These are phyloP conservation scores for Ceratobasidium sp. DNA, from an alignment of 1,284 basidiomycete species.

Conservation along the genomic window DNA sequence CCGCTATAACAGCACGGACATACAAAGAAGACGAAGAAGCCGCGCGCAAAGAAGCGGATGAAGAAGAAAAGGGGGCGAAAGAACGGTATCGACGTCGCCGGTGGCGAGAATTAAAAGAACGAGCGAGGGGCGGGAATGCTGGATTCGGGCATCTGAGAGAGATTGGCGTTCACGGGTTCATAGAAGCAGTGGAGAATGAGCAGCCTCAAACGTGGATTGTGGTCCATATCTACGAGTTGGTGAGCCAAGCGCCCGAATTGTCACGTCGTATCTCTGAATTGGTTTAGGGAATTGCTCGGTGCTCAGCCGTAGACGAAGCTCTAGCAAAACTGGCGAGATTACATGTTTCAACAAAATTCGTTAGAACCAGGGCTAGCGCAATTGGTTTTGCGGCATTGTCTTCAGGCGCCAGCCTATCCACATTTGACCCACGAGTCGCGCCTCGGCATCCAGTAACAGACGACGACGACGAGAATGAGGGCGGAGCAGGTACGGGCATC, in stretches of 20 bases:
- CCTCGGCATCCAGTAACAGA: constrained; percentile 56
- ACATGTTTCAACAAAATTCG: constrained; percentile 81
- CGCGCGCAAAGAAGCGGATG: constrained; percentile 58
- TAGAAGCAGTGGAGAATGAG: constrained; percentile 81
- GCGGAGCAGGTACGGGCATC: constrained; percentile 14
- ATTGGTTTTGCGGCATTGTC: constrained; percentile 75
- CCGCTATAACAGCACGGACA: constrained; percentile 69
- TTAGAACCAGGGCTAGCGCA: constrained; percentile 77
- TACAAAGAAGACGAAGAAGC: constrained; percentile 76
- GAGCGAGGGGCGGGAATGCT: constrained; percentile 36
- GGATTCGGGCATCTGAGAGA: constrained; percentile 84
- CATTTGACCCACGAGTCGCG: constrained; percentile 61
- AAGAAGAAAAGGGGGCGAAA: constrained; percentile 51
- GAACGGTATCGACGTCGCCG: constrained; percentile 52
- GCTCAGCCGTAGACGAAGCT: constrained; percentile 75
- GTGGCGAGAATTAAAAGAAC: constrained; percentile 60
- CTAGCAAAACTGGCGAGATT: constrained; percentile 75
- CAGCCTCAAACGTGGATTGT: constrained; percentile 78
- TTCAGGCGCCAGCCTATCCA: not conserved
- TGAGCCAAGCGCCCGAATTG: constrained; percentile 54
- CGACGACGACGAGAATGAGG: constrained; percentile 50
- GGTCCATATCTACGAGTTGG: constrained; percentile 85
- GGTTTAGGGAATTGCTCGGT: constrained; percentile 73
- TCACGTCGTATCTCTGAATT: not conserved
- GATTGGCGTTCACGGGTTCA: constrained; percentile 78